Percentiles rank a stretch among this genome's conserved stretches.
These are phyloP conservation scores for Galium porrigens DNA, from an alignment of 305 asterid genomes.

Conservation along the genomic window DNA sequence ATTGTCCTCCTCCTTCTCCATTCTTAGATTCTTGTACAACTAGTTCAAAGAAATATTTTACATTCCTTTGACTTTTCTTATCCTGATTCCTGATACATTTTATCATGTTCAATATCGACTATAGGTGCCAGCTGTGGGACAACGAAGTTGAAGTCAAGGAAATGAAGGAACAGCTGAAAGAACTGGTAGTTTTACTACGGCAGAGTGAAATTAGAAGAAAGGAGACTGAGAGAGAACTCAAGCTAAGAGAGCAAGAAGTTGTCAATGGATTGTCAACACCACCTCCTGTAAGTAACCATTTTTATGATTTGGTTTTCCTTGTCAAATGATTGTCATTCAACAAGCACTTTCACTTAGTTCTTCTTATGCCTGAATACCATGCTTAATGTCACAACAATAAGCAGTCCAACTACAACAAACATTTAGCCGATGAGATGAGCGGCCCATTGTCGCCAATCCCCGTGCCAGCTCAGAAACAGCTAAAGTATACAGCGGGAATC, in stretches of 20 bases:
- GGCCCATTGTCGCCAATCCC: conserved; percentile 72
- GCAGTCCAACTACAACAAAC: conserved; percentile 55
- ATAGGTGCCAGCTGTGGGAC: conserved; percentile 83
- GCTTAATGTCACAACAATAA: not conserved
- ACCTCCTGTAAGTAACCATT: conserved; percentile 42
- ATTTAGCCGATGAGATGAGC: conserved; percentile 49
- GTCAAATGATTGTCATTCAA: not conserved
- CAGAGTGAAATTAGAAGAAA: conserved; percentile 84
- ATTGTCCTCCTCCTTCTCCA: conserved; percentile 1
- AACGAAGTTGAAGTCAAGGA: conserved; percentile 74
- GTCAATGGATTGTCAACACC: conserved; percentile 55
- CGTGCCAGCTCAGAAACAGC: conserved; percentile 93
- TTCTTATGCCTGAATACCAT: conserved; percentile 4
- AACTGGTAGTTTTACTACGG: conserved; percentile 61
- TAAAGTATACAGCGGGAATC: conserved; percentile 83
- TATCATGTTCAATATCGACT: not conserved
- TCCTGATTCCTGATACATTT: not conserved
- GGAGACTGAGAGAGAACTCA: conserved; percentile 73
- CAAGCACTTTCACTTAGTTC: not conserved
- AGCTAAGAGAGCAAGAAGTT: conserved; percentile 49
- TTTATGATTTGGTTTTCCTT: conserved; percentile 5
- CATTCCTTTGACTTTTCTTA: not conserved
- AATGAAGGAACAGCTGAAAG: conserved; percentile 90
- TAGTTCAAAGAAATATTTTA: not conserved
- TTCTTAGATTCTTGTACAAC: not conserved